Conservation (phyloP, 139 green algal genomes). For the Eudorina sp. region DNA sequence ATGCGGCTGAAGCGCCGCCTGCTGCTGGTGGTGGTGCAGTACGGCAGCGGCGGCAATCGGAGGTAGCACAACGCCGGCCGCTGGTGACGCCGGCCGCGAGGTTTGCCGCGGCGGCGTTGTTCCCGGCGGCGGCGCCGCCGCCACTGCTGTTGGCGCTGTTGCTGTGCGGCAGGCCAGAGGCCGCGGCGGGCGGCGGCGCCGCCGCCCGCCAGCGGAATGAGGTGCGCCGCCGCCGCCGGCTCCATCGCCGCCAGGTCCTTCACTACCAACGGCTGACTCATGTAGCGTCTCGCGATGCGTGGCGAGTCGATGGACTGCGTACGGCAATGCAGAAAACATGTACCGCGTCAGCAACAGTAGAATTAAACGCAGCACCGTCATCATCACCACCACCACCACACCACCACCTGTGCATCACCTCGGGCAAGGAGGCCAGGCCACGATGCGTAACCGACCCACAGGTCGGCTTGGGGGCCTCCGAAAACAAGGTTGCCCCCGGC, state of each 20-base stretch:
- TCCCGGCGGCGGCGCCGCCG: too few relatives aligned
- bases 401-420: too few relatives aligned
- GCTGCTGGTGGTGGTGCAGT: conserved; percentile 2
- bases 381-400: too few relatives aligned
- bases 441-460: too few relatives aligned
- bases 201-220: neutral
- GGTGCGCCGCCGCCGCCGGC: neutral
- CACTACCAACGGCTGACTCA: conserved; percentile 14
- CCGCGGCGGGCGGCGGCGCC: neutral
- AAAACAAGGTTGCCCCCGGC: too few relatives aligned
- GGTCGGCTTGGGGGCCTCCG: too few relatives aligned
- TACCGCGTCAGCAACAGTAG: too few relatives aligned
- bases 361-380: too few relatives aligned
- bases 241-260: neutral
- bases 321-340: too few relatives aligned
- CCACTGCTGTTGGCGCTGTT: neutral
- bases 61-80: neutral
- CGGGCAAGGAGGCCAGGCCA: too few relatives aligned
- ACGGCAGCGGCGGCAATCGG: conserved; percentile 1
- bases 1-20: neutral
- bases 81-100: neutral
- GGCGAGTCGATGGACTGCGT: neutral
- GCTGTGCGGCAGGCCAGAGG: neutral
- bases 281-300: neutral
- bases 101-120: too few relatives aligned